Evolutionary conservation across 768 basidiomycete species (phyloP).

Genomic region (button mushroom (Agaricus bisporus)): DNA sequence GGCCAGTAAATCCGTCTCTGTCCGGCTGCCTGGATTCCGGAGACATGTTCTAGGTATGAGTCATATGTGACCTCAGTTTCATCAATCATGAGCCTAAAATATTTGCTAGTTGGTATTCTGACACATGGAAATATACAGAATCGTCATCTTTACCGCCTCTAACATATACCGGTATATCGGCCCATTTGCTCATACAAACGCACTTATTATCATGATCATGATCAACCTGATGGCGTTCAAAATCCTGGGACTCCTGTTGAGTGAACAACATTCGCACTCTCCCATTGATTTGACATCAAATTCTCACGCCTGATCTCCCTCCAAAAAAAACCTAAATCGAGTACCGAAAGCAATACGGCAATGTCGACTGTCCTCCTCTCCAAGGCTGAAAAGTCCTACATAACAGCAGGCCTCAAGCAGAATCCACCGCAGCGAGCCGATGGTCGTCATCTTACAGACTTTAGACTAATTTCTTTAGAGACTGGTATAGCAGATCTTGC

Average conservation of each 20-base stretch:
- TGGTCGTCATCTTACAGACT: conserved; percentile 64
- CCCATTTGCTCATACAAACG: too few relatives aligned
- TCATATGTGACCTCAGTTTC: background rate
- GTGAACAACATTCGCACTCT: too few relatives aligned
- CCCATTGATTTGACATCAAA: background rate
- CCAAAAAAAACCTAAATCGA: background rate
- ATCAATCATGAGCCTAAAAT: background rate
- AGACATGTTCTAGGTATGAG: too few relatives aligned
- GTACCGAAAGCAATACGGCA: background rate
- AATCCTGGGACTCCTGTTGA: background rate
- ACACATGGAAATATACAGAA: too few relatives aligned
- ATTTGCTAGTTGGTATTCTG: too few relatives aligned
- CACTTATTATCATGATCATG: too few relatives aligned
- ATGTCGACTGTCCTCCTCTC: conserved; percentile 36
- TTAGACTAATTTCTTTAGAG: conserved; percentile 63
- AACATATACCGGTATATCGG: too few relatives aligned
- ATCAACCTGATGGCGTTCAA: too few relatives aligned
- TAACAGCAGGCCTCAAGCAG: conserved; percentile 57
- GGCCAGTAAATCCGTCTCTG: background rate
- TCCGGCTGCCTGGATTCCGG: too few relatives aligned
- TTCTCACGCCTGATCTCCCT: background rate
- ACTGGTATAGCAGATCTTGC: conserved; percentile 76
- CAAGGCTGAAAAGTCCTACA: conserved; percentile 77
- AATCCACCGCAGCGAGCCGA: conserved; percentile 66
- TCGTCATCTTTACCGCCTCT: too few relatives aligned